These are phyloP conservation scores for Desmodesmus armatus DNA, from an alignment of 139 green algal genomes.

Conservation along the genomic window DNA sequence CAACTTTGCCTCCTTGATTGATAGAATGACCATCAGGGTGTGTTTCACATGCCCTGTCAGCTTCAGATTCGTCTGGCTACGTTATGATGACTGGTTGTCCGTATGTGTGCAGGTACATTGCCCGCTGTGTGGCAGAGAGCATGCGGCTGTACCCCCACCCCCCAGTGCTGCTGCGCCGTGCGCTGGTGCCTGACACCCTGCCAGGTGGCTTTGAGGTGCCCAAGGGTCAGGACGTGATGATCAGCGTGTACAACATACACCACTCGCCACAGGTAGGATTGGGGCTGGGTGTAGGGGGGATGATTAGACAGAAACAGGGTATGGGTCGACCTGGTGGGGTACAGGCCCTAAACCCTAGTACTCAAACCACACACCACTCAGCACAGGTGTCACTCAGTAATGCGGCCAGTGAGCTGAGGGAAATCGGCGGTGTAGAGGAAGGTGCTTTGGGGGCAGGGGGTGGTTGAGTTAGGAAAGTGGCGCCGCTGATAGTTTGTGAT, in stretches of 20 bases:
- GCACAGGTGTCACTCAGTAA: no score
- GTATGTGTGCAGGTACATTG: no score
- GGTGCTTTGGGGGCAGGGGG: no score
- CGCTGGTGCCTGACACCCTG: slow-evolving; percentile 84
- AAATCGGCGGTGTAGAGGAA: no score
- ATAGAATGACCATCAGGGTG: background rate
- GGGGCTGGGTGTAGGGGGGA: no score
- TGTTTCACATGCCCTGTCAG: background rate
- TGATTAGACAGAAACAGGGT: no score
- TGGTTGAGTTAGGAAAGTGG: no score
- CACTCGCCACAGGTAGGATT: slow-evolving; percentile 66
- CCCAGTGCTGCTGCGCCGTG: slow-evolving; percentile 92
- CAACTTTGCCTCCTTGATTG: slow-evolving; percentile 49
- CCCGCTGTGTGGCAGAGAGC: slow-evolving; percentile 95
- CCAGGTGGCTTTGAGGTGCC: slow-evolving; percentile 79
- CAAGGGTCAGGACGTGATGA: slow-evolving; percentile 96
- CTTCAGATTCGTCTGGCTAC: background rate
- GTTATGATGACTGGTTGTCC: slow-evolving; percentile 79
- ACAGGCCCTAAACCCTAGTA: no score
- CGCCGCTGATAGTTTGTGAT: no score
- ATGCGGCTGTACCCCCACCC: slow-evolving; percentile 99
- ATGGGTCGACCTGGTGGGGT: no score
- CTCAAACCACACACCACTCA: no score
- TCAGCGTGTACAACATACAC: slow-evolving; percentile 99
- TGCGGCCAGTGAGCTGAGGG: no score